Evolutionary conservation across 2,329 filamentous ascomycete species (phyloP).

Genomic region (Ophiocordyceps sinensis): DNA sequence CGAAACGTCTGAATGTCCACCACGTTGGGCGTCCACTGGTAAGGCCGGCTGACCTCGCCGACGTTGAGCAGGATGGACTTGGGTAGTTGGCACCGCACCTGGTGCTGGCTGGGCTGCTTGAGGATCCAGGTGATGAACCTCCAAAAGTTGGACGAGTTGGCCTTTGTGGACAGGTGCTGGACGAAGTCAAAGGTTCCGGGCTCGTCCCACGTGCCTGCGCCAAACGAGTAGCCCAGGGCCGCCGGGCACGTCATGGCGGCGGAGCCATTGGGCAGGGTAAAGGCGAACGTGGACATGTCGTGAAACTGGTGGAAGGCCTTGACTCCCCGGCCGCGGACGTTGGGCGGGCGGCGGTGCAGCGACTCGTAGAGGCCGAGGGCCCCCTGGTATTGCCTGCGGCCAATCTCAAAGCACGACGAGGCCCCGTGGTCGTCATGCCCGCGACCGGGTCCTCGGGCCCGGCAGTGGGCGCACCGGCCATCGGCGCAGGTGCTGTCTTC

Average conservation of each 20-base stretch:
- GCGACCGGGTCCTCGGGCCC: constrained; percentile 55
- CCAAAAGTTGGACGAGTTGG: constrained; percentile 66
- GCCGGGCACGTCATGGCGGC: constrained; percentile 65
- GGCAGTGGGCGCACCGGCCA: constrained; percentile 52
- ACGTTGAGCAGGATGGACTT: constrained; percentile 83
- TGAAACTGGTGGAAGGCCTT: constrained; percentile 70
- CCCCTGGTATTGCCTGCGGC: constrained; percentile 48
- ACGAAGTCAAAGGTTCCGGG: constrained; percentile 84
- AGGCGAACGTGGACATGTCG: constrained; percentile 60
- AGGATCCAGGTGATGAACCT: constrained; percentile 55
- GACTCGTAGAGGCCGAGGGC: constrained; percentile 36
- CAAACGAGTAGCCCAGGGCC: constrained; percentile 78
- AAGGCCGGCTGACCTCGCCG: constrained; percentile 59
- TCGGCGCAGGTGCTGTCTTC: constrained; percentile 70
- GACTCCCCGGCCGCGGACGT: constrained; percentile 50
- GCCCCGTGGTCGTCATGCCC: constrained; percentile 53
- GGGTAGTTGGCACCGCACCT: constrained; percentile 60
- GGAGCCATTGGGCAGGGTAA: constrained; percentile 58
- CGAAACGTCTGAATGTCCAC: constrained; percentile 75
- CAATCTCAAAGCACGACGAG: constrained; percentile 65
- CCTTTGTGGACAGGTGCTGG: constrained; percentile 59
- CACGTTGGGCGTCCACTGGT: constrained; percentile 78
- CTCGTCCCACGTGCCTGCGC: constrained; percentile 78
- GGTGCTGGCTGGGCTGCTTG: constrained; percentile 51
- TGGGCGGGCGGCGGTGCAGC: constrained; percentile 28